Percentiles rank a stretch among this genome's conserved stretches.
These are phyloP conservation scores for Epithemia pelagica DNA, from an alignment of 108 stramenopile species.

Conservation along the genomic window DNA sequence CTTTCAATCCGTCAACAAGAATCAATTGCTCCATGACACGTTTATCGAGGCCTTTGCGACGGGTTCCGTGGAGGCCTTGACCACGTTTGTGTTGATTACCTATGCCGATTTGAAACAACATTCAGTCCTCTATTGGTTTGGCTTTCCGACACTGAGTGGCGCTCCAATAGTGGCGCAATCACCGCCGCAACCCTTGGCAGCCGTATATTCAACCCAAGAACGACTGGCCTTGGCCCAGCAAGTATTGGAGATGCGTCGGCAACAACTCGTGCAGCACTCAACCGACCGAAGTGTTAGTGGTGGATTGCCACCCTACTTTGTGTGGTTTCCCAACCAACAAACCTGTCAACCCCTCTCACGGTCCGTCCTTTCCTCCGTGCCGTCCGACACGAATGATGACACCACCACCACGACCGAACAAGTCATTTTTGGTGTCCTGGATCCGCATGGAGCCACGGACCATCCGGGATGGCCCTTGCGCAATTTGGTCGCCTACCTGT, in stretches of 20 bases:
- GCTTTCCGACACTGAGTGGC: constrained; percentile 61
- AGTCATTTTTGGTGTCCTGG: constrained; percentile 60
- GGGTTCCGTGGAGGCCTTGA: constrained; percentile 23
- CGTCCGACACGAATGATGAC: constrained; percentile 12
- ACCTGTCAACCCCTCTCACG: constrained; percentile 7
- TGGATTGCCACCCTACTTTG: constrained; percentile 8
- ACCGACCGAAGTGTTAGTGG: neutral
- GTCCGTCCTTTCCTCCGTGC: neutral
- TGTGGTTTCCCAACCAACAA: neutral
- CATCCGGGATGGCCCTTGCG: constrained; percentile 74
- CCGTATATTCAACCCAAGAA: constrained; percentile 3
- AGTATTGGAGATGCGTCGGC: neutral
- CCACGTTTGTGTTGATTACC: constrained; percentile 37
- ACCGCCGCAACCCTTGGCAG: neutral
- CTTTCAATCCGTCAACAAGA: constrained; percentile 69
- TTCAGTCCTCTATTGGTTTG: constrained; percentile 82
- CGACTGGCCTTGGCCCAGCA: neutral
- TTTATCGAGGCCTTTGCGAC: constrained; percentile 25
- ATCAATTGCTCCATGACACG: constrained; percentile 40
- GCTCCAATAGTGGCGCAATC: constrained; percentile 1
- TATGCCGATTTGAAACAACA: constrained; percentile 78
- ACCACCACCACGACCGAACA: constrained; percentile 3
- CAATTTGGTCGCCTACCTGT: constrained; percentile 72
- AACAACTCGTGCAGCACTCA: neutral
- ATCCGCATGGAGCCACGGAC: constrained; percentile 27